These are phyloP conservation scores for Endothia cerciana DNA, from an alignment of 2,329 filamentous ascomycete genomes.

Conservation along the genomic window DNA sequence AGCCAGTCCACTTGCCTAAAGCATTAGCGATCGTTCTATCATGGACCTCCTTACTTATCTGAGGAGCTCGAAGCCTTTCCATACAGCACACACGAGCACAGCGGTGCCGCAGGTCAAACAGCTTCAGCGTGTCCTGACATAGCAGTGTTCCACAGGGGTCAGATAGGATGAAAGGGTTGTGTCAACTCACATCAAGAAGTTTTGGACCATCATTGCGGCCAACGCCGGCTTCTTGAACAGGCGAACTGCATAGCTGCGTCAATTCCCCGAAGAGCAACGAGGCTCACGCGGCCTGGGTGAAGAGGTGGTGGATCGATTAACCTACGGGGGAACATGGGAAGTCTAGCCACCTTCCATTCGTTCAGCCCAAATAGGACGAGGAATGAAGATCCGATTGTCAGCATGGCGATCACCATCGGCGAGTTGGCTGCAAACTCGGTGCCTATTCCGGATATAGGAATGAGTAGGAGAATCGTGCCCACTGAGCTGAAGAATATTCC, in stretches of 20 bases:
- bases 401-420: slow-evolving; percentile 62
- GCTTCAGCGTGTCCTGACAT: not conserved
- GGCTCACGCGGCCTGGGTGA: not conserved
- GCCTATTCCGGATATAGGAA: slow-evolving; percentile 63
- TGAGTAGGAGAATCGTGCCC: slow-evolving; percentile 62
- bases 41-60: not conserved
- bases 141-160: not conserved
- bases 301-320: not conserved
- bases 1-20: slow-evolving; percentile 48
- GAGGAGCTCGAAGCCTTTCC: not conserved
- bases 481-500: slow-evolving; percentile 59
- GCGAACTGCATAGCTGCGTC: slow-evolving; percentile 39
- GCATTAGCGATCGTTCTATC: not conserved
- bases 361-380: slow-evolving; percentile 55
- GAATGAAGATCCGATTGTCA: slow-evolving; percentile 36
- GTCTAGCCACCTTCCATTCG: slow-evolving; percentile 57
- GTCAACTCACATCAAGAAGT: slow-evolving; percentile 53
- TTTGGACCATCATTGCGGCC: slow-evolving; percentile 58
- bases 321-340: slow-evolving; percentile 62
- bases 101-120: not conserved
- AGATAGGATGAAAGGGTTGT: not conserved
- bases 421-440: slow-evolving; percentile 58
- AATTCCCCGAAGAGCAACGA: not conserved
- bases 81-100: not conserved
- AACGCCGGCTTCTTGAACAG: slow-evolving; percentile 60